Evolutionary conservation across 1,284 basidiomycete genomes (phyloP), one percentile per base, ranked within the genome.

Genomic region (Fomitopsis pinicola): DNA sequence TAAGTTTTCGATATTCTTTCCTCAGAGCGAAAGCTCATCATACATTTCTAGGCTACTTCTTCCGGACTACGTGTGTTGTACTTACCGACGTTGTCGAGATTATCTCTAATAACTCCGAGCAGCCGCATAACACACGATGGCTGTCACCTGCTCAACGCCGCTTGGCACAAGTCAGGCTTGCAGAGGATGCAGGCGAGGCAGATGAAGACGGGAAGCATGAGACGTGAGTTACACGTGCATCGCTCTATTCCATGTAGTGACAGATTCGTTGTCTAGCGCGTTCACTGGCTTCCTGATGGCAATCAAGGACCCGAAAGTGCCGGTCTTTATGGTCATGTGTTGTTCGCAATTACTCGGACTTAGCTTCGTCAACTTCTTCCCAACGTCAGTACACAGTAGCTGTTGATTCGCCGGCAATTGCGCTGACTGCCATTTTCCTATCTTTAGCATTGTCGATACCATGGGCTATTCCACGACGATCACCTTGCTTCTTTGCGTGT

Each of bases 291-390:
- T 90, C 19, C 77, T 78, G 55, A 70, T 86, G 68, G 88, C 88
- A 0, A 62, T 89, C 59, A 83, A 78, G 61, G 89, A 92, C 67
- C 77, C 80, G 19, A 86, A 88, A 68, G 83, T 89, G 1, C 75
- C 72, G 26, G 70, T 90, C 35, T 85, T 92, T 64, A 77, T 84
- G 56, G 38, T 88, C 14, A 81, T 86, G 78, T 72, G 72, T 3
- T 80, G 78, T 36, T 69, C 79, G 0, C 81, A 83, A 63, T 69
- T 84, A 10, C 68, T 91, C 10, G 88, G 88, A 0, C 74, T 89
- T 30, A 87, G 86, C 52, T 91, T 89, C 71, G 83, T 88, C 57
- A 84, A 87, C 65, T 92, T 89, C 78, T 92, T 90, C 76, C 86
- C 86, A 15, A 88, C 87, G 84, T 87, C 66, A 58, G 80, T 73